Evolutionary conservation across 2,329 filamentous ascomycete species (phyloP).

Genomic region (Xylariaceae sp.): DNA sequence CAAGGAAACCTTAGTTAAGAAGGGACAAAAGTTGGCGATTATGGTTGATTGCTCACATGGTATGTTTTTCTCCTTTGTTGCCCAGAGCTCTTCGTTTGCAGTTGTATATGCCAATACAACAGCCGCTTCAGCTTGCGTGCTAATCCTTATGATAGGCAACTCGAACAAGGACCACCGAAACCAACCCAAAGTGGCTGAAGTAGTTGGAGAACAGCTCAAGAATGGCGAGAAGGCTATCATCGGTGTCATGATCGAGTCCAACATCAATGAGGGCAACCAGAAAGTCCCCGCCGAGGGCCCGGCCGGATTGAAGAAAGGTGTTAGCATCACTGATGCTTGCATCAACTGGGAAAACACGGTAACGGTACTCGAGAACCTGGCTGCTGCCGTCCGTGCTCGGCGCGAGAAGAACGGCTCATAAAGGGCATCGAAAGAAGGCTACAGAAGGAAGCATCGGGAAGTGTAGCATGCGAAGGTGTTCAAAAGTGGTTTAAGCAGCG

Average conservation of each 20-base stretch:
- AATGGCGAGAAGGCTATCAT: constrained; percentile 85
- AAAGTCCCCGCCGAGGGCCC: constrained; percentile 85
- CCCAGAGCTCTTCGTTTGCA: neutral
- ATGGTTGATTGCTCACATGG: constrained; percentile 99
- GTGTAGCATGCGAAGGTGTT: too few relatives aligned
- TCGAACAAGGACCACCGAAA: constrained; percentile 97
- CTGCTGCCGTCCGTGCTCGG: constrained; percentile 74
- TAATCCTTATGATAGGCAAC: constrained; percentile 60
- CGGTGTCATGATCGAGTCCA: constrained; percentile 98
- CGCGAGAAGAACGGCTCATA: constrained; percentile 49
- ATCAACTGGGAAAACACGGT: constrained; percentile 90
- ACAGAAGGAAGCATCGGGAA: neutral
- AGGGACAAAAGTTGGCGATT: constrained; percentile 81
- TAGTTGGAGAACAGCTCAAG: constrained; percentile 77
- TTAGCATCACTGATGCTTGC: constrained; percentile 94
- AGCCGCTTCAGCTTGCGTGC: neutral
- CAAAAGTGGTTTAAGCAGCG: constrained; percentile 45
- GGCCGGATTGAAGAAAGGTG: constrained; percentile 74
- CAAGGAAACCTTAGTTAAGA: constrained; percentile 74
- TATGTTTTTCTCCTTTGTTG: constrained; percentile 36
- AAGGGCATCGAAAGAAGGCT: constrained; percentile 33
- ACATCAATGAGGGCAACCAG: constrained; percentile 86
- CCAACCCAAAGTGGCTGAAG: constrained; percentile 86
- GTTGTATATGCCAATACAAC: neutral
- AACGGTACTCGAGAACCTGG: constrained; percentile 76